These are phyloP conservation scores for Clonostachys chloroleuca DNA, from an alignment of 2,329 filamentous ascomycete genomes.

Conservation along the genomic window DNA sequence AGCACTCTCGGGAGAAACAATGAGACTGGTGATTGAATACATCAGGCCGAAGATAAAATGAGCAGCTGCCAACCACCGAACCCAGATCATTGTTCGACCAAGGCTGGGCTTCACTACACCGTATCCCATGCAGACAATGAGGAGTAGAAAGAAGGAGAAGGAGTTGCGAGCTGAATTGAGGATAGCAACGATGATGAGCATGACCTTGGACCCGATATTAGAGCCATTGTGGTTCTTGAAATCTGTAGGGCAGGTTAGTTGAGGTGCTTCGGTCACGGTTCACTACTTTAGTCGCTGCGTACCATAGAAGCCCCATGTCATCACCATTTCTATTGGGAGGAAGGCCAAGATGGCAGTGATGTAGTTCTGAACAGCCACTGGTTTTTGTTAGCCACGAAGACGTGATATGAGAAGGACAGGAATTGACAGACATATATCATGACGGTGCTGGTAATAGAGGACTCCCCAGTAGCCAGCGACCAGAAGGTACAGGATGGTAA, in stretches of 20 bases:
- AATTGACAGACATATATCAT: conserved; percentile 69
- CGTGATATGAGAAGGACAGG: background rate
- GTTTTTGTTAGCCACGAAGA: conserved; percentile 18
- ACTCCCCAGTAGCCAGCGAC: conserved; percentile 85
- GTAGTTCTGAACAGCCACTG: conserved; percentile 95
- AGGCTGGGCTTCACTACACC: conserved; percentile 93
- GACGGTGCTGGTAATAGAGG: conserved; percentile 88
- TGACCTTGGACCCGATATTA: conserved; percentile 74
- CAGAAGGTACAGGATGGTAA: conserved; percentile 90
- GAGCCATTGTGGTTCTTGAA: conserved; percentile 88
- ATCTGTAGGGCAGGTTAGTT: conserved; percentile 52
- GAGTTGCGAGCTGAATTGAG: conserved; percentile 93
- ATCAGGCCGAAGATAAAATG: conserved; percentile 95
- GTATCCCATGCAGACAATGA: conserved; percentile 99
- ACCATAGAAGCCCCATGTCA: conserved; percentile 98
- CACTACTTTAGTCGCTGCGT: conserved; percentile 15
- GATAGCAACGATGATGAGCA: conserved; percentile 88
- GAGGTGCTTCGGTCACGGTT: background rate
- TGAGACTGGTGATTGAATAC: conserved; percentile 84
- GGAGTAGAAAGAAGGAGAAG: conserved; percentile 94
- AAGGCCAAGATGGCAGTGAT: conserved; percentile 96
- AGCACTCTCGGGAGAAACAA: conserved; percentile 84
- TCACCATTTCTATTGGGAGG: conserved; percentile 90
- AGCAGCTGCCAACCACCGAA: conserved; percentile 82
- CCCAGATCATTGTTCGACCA: conserved; percentile 90